phyloP scores from a whole-genome alignment of 73 alveolate species.

The Paramecium bursaria region DNA sequence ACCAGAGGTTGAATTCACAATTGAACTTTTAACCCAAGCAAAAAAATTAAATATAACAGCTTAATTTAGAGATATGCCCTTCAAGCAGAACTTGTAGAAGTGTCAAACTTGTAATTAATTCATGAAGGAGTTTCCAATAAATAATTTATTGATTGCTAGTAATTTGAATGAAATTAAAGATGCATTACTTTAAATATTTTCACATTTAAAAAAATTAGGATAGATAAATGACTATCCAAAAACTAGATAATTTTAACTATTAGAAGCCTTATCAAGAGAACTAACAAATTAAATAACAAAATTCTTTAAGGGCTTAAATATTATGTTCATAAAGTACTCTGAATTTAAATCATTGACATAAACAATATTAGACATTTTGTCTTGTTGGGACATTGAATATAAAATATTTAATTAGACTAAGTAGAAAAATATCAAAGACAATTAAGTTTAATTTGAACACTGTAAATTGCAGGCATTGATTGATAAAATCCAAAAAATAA shows the following conservation, averaged over 20 bases:
- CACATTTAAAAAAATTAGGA: slow-evolving; percentile 74
- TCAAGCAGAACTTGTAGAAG: slow-evolving; percentile 80
- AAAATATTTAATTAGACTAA: slow-evolving; percentile 36
- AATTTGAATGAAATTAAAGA: slow-evolving; percentile 77
- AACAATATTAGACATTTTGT: slow-evolving; percentile 69
- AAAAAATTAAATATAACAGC: slow-evolving; percentile 83
- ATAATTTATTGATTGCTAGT: slow-evolving; percentile 83
- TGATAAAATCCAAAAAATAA: neutral
- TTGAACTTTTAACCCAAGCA: slow-evolving; percentile 76
- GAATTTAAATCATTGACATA: slow-evolving; percentile 71
- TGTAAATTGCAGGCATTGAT: neutral
- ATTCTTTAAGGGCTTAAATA: slow-evolving; percentile 70
- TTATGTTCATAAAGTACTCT: slow-evolving; percentile 74
- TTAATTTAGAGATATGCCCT: slow-evolving; percentile 87
- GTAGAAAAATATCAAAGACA: neutral
- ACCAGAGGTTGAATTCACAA: slow-evolving; percentile 59
- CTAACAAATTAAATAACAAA: slow-evolving; percentile 79
- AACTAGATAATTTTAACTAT: slow-evolving; percentile 78
- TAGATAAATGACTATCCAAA: slow-evolving; percentile 76
- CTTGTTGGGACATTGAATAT: slow-evolving; percentile 70
- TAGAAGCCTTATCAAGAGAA: slow-evolving; percentile 92
- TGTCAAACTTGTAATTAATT: slow-evolving; percentile 83
- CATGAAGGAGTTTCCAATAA: slow-evolving; percentile 91
- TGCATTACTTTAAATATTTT: slow-evolving; percentile 80
- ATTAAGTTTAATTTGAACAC: slow-evolving; percentile 28